These are phyloP conservation scores for Sequoiadendron giganteum DNA, from an alignment of 75 land plant species.

Conservation along the genomic window DNA sequence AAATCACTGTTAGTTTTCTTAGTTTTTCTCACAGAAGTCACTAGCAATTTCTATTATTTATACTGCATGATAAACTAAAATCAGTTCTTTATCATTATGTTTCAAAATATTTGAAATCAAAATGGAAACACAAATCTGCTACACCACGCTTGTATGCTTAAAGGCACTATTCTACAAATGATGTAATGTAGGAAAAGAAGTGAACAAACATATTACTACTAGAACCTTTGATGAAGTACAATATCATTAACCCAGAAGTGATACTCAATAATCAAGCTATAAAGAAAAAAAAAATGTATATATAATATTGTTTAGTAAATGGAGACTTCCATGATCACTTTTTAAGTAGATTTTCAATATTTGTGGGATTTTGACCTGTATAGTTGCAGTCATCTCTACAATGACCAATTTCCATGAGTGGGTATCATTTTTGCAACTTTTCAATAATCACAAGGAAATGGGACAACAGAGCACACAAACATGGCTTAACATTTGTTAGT, in stretches of 20 bases:
- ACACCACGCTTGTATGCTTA: background rate
- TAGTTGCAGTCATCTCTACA: too few relatives aligned
- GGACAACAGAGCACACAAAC: too few relatives aligned
- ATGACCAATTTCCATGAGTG: too few relatives aligned
- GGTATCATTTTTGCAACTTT: too few relatives aligned
- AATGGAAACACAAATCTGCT: background rate
- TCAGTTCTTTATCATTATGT: too few relatives aligned
- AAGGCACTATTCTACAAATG: background rate
- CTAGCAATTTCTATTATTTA: background rate
- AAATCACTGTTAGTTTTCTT: conserved; percentile 3
- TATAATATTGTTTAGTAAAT: too few relatives aligned
- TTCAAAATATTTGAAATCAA: background rate
- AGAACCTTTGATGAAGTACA: background rate
- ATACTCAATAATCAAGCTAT: background rate
- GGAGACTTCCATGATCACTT: too few relatives aligned
- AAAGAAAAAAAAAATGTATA: background rate
- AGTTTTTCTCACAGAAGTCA: background rate
- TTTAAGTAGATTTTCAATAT: too few relatives aligned
- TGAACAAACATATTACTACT: background rate
- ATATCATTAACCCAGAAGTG: background rate
- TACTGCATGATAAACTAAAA: background rate
- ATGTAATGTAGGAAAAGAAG: background rate
- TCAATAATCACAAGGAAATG: too few relatives aligned
- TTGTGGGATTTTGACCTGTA: too few relatives aligned
- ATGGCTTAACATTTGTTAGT: too few relatives aligned